These are phyloP conservation scores for Obba rivulosa DNA, from an alignment of 768 basidiomycete species.

Conservation along the genomic window DNA sequence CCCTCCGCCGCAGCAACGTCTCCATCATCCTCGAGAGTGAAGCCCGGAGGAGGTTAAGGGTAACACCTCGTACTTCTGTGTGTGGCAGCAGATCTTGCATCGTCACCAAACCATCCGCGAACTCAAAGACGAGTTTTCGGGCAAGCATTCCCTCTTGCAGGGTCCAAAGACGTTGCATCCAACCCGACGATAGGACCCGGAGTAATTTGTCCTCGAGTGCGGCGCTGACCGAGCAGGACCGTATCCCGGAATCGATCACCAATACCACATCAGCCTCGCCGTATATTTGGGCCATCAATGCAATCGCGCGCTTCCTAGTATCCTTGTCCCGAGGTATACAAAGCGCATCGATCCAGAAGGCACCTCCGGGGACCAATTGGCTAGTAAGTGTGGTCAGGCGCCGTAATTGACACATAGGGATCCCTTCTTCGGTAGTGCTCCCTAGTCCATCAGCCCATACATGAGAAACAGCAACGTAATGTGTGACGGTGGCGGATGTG, in stretches of 20 bases:
- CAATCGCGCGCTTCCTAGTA: slow-evolving; percentile 7
- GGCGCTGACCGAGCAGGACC: background rate
- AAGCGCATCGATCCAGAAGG: slow-evolving; percentile 12
- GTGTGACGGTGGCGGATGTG: too few species aligned
- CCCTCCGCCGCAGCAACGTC: background rate
- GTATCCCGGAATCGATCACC: too few species aligned
- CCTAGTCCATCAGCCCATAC: slow-evolving; percentile 1
- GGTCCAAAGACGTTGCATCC: slow-evolving; percentile 10
- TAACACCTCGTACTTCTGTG: background rate
- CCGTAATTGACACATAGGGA: slow-evolving; percentile 6
- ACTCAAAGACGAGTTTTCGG: slow-evolving; percentile 9
- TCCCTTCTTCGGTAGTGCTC: slow-evolving; percentile 8
- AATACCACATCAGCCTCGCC: slow-evolving; percentile 4
- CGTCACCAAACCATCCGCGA: slow-evolving; percentile 2
- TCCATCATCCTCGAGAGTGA: background rate
- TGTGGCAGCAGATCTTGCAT: background rate
- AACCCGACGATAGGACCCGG: slow-evolving; percentile 4
- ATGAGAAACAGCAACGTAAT: too few species aligned
- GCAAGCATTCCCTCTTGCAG: slow-evolving; percentile 9
- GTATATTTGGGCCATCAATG: slow-evolving; percentile 11
- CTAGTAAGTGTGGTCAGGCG: slow-evolving; percentile 1
- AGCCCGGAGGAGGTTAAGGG: too few species aligned
- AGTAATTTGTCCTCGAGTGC: slow-evolving; percentile 4
- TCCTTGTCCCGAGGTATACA: slow-evolving; percentile 5
- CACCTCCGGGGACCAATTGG: slow-evolving; percentile 4